These are phyloP conservation scores for Hypoxylon sp. DNA, from an alignment of 2,329 filamentous ascomycete genomes.

Conservation along the genomic window DNA sequence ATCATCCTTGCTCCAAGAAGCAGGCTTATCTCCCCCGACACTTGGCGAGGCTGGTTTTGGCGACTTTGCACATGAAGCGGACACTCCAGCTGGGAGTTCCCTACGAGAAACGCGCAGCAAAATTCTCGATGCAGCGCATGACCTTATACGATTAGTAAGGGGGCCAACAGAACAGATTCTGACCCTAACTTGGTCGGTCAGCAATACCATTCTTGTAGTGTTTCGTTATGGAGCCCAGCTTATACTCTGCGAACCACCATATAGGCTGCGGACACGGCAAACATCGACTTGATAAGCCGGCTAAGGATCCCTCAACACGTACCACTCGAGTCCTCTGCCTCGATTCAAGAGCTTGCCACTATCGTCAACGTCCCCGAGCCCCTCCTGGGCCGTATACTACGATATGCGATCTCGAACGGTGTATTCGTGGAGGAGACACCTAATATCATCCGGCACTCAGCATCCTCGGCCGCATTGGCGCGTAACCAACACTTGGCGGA, in stretches of 20 bases:
- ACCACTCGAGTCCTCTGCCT: slow-evolving; percentile 26
- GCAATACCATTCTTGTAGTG: slow-evolving; percentile 1
- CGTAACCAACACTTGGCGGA: slow-evolving; percentile 18
- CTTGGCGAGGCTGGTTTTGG: slow-evolving; percentile 30
- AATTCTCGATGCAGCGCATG: slow-evolving; percentile 37
- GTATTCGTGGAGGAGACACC: slow-evolving; percentile 25
- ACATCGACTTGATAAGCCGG: slow-evolving; percentile 34
- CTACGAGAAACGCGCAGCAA: slow-evolving; percentile 34
- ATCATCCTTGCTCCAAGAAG: slow-evolving; percentile 29
- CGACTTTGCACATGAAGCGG: slow-evolving; percentile 28
- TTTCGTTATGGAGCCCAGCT: neutral
- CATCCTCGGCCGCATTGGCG: slow-evolving; percentile 23
- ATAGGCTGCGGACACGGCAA: slow-evolving; percentile 34
- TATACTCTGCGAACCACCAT: neutral
- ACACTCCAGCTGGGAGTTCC: slow-evolving; percentile 27
- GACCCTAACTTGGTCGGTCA: slow-evolving; percentile 38
- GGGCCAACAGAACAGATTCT: slow-evolving; percentile 39
- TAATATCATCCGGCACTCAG: slow-evolving; percentile 29
- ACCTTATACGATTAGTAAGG: slow-evolving; percentile 37
- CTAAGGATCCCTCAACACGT: slow-evolving; percentile 31
- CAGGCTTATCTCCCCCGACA: slow-evolving; percentile 30
- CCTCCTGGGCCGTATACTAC: slow-evolving; percentile 21
- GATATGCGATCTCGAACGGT: slow-evolving; percentile 30
- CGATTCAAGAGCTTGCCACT: slow-evolving; percentile 18
- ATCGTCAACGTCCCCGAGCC: slow-evolving; percentile 11